Evolutionary conservation across 768 basidiomycete genomes (phyloP).

Genomic region (Chalciporus sphaerocephalus): DNA sequence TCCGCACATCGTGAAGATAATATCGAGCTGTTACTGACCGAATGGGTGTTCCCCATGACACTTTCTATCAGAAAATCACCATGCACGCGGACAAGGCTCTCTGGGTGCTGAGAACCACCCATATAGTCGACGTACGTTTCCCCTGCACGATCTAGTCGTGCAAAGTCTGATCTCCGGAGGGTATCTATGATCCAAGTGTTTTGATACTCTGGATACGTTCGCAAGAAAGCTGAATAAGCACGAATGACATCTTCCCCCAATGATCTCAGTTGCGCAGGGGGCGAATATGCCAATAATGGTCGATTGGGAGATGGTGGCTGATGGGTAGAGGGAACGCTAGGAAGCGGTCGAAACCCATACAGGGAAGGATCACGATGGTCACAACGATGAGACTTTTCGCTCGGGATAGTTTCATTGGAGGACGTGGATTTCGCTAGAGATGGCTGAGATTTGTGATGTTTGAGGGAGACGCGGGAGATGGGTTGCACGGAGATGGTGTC

Average conservation of each 20-base stretch:
- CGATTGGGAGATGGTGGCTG: constrained; percentile 4
- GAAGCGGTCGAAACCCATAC: not conserved
- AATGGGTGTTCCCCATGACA: constrained; percentile 82
- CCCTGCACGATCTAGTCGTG: constrained; percentile 52
- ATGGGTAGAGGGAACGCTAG: not conserved
- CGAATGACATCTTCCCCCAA: constrained; percentile 35
- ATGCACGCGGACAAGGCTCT: constrained; percentile 68
- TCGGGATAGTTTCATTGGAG: constrained; percentile 39
- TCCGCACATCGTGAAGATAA: constrained; percentile 61
- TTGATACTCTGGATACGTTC: constrained; percentile 50
- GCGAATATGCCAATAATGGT: constrained; percentile 24
- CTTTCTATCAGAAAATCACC: constrained; percentile 60
- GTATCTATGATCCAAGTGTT: constrained; percentile 69
- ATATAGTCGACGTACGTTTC: constrained; percentile 86
- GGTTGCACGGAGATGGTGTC: constrained; percentile 8
- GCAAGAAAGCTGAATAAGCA: constrained; percentile 49
- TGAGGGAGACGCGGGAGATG: constrained; percentile 36
- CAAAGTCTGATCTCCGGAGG: constrained; percentile 59
- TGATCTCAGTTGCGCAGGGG: constrained; percentile 18
- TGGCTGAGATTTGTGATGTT: constrained; percentile 35
- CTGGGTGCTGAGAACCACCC: constrained; percentile 79
- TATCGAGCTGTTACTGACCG: constrained; percentile 74
- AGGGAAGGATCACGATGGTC: constrained; percentile 5
- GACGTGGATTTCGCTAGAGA: constrained; percentile 34
- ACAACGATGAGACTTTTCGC: constrained; percentile 26